Evolutionary conservation across 257 asterid genomes (phyloP).

Genomic region (Leonotis leonurus): DNA sequence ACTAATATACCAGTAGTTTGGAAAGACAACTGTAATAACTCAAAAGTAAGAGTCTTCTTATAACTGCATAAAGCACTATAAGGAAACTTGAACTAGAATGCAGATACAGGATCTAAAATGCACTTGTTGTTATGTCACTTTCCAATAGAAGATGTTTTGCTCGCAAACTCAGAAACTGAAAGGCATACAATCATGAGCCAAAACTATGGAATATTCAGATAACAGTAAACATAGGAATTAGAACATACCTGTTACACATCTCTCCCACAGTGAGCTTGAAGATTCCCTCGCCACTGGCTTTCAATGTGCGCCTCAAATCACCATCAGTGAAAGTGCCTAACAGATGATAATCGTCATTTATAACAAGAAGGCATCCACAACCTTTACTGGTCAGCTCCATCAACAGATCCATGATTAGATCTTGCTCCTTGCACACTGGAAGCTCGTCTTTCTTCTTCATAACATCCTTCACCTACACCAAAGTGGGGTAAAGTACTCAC

Average conservation of each 20-base stretch:
- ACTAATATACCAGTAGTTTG: too few species aligned
- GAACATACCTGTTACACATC: conserved; percentile 75
- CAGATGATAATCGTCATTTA: conserved; percentile 49
- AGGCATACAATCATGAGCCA: neutral
- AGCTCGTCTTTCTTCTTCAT: conserved; percentile 83
- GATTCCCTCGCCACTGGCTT: conserved; percentile 83
- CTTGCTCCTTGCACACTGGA: conserved; percentile 76
- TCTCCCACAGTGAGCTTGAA: conserved; percentile 91
- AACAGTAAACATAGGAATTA: neutral
- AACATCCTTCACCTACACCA: conserved; percentile 75
- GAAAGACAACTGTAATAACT: neutral
- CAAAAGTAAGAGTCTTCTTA: neutral
- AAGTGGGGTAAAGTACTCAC: too few species aligned
- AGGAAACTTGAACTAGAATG: neutral
- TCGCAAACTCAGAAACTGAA: neutral
- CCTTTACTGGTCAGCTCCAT: conserved; percentile 92
- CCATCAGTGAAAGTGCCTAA: conserved; percentile 94
- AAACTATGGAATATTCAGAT: neutral
- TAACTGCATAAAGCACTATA: neutral
- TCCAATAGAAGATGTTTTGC: neutral
- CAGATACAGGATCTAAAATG: neutral
- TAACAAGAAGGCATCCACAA: conserved; percentile 87
- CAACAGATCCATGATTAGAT: conserved; percentile 85
- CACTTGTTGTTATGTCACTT: neutral
- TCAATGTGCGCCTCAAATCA: conserved; percentile 78